Base-by-base conservation (phyloP, 2,329 filamentous ascomycete species). In the Beauveria rudraprayagi region DNA sequence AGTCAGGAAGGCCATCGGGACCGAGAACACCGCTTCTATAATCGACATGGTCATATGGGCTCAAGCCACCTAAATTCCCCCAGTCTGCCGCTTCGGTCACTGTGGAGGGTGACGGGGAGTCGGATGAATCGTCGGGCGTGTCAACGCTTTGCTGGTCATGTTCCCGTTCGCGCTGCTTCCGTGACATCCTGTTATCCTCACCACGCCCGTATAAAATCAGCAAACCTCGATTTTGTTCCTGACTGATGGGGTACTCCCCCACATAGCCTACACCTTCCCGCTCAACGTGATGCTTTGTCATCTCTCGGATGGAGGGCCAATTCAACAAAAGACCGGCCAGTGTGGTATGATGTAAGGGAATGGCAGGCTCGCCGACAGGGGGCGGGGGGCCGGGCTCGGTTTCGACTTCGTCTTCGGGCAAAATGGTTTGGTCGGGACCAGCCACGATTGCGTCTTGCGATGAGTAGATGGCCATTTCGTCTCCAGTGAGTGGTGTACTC, bases 331-430 rank as follows among this genome's bases (percentile, higher is more conserved):
- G 84, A 56, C 94, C 90, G 1, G 92, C 92, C n/a, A 91, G 85
- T 0, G 92, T 97, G 0, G 91, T 95, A 69, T 97, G 93, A 66
- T 96, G 90, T 30, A 87, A 83, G 1, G 91, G 90, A 61, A 96
- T 90, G 1, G 88, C 84, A 16, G 89, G 83, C 65, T 86, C 81
- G 52, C 84, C 85, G 1, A 81, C 81, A 14, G 74, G 76, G 7
- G 83, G 80, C 11, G 78, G 75, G 8, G 79, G 78, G 8, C 80
- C 79, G 22, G 81, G 80, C 50, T 81, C 78, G 1, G 75, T 75
- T 61, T 84, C 80, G 56, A 77, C 72, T 57, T 81, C 77, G 37
- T 83, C 78, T 44, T 80, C 81, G 14, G 60, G 60, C 17, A 57
- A 46, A 8, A 48, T 57, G 2, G 17, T 40, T 24, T 52, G 60